Conservation (phyloP, 2,329 filamentous ascomycete species). For the Cordyceps militaris region DNA sequence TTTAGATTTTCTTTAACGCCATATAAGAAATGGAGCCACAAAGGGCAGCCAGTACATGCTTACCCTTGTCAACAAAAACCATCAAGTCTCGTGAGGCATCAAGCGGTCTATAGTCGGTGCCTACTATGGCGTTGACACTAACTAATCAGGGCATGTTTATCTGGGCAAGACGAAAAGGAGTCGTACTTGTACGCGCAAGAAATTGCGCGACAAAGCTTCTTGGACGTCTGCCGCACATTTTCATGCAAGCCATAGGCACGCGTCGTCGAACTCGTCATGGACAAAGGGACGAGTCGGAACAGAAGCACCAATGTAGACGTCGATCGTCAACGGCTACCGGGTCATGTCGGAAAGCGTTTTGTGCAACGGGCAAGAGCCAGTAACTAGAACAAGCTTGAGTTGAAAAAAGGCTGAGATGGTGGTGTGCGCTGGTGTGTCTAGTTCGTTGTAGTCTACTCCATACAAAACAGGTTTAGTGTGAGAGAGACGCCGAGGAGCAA, state of each 20-base stretch:
- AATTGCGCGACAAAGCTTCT: background rate
- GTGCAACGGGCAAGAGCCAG: background rate
- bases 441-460: background rate
- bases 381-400: background rate
- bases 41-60: background rate
- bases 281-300: background rate
- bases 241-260: background rate
- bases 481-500: background rate
- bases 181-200: background rate
- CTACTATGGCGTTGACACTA: background rate
- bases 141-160: background rate
- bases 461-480: background rate
- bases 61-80: background rate
- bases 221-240: background rate
- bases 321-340: conserved; percentile 7
- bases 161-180: background rate
- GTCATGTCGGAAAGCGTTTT: conserved; percentile 4
- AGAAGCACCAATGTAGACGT: background rate
- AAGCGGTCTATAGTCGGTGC: background rate
- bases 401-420: background rate
- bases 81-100: background rate
- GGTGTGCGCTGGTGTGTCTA: background rate
- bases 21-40: no score
- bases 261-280: background rate
- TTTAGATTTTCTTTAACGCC: no score